Evolutionary conservation across 1,139 yeast species (phyloP).

Genomic region (Yamadazyma membranifaciens): DNA sequence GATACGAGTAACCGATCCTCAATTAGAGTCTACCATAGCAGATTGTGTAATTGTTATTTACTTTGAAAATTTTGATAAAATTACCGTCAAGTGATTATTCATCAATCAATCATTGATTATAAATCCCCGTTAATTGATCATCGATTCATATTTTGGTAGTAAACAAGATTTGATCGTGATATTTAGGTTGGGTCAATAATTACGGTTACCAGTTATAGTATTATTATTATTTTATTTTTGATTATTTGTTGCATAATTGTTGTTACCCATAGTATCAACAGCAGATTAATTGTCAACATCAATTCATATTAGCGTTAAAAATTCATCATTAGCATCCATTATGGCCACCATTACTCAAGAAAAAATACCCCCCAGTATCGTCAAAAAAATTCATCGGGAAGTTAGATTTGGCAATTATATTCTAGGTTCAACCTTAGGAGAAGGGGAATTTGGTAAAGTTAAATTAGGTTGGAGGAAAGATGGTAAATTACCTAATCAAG

Average conservation of each 20-base stretch:
- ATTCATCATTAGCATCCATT: not conserved
- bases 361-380: constrained; percentile 7
- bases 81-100: not conserved
- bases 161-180: not conserved
- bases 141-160: no score
- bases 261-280: no score
- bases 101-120: no score
- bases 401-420: constrained; percentile 84
- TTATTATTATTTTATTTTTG: no score
- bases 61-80: no score
- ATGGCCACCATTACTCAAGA: constrained; percentile 6
- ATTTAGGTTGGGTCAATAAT: not conserved
- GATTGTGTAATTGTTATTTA: no score
- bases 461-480: constrained; percentile 95
- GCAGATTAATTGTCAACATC: no score
- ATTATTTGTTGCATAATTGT: no score
- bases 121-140: no score
- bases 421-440: constrained; percentile 93
- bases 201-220: not conserved
- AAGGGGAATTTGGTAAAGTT: constrained; percentile 97
- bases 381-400: constrained; percentile 40
- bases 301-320: no score
- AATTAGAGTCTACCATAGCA: no score
- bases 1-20: no score
- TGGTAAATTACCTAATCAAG: constrained; percentile 75